Conservation (phyloP, 306 rosid species). For the Castanea sativa region DNA sequence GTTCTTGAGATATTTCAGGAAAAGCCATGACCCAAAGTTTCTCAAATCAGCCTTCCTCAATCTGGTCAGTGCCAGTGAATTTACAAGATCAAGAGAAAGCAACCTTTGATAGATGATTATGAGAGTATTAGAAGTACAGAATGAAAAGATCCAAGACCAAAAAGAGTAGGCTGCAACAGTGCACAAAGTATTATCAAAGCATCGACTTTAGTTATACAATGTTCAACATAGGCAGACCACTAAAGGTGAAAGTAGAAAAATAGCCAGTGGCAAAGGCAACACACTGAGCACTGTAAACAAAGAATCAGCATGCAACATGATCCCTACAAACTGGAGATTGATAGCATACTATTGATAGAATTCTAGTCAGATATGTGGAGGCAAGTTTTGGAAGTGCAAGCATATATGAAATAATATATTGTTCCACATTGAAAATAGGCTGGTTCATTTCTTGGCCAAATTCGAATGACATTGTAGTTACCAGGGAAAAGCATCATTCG, state of each 20-base stretch:
- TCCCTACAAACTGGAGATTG: too few relatives aligned
- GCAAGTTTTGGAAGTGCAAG: not conserved
- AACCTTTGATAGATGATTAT: too few relatives aligned
- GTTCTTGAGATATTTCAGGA: not conserved
- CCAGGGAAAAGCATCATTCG: not conserved
- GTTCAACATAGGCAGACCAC: too few relatives aligned
- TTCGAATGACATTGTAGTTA: not conserved
- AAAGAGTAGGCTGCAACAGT: not conserved
- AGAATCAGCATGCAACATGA: too few relatives aligned
- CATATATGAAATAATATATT: not conserved
- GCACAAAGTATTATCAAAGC: not conserved
- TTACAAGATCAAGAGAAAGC: not conserved
- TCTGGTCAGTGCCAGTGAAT: constrained; percentile 3
- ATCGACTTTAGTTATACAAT: not conserved
- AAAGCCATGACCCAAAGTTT: constrained; percentile 15
- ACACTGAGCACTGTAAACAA: too few relatives aligned
- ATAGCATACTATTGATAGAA: too few relatives aligned
- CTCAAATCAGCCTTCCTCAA: not conserved
- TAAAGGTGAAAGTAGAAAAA: not conserved
- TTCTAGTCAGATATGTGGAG: not conserved
- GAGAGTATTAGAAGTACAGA: not conserved
- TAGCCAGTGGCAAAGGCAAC: not conserved
- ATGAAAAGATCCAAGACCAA: not conserved
- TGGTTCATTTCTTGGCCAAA: not conserved
- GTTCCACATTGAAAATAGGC: not conserved